Evolutionary conservation across 768 basidiomycete species (phyloP), one percentile per base, ranked within the genome.

Genomic region (Russula earlei): DNA sequence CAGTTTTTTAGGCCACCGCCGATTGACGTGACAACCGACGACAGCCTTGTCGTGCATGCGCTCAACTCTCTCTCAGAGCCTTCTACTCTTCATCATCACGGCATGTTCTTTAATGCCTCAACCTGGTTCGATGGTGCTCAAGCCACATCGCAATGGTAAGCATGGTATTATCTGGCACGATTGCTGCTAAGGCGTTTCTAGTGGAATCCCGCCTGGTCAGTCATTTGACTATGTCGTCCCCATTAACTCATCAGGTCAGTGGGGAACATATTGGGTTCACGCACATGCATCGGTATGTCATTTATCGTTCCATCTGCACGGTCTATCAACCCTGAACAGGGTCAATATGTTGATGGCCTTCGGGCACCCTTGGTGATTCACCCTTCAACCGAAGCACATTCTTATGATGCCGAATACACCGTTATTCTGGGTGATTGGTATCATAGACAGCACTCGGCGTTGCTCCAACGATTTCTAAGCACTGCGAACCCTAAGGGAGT

Each of bases 351-450:
- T 46, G 94, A 98, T 63, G 94, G 95, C 20, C 77, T 98, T 1
- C 85, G 93, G n/a, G 77, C 91, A 0, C 91, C 94, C 0, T 67
- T 96, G 43, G 66, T 94, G 47, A 78, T 97, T 48, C 87, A 87
- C 64, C 83, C 84, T 4, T 69, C 74, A 1, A 74, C 72, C 51
- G 85, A 87, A 69, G 75, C 72, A 19, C 79, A 91, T 67, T 61
- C 60, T 10, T 97, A 96, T 68, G 93, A 97, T 68, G 89, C 85
- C 25, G 95, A 97, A 62, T 93, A 81, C 71, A 94, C 88, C 19
- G 74, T 98, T 61, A 66, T 92, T 56, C 73, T 97, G 1, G 79
- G 83, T 5, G 94, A 97, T 68, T 98, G 95, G 94, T 97, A 97
- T 66, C 91, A 96, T 66, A 67, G 83, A 6, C 75, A 90, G 67